Conservation (phyloP, 2,329 filamentous ascomycete genomes). For the Fusarium sp. region DNA sequence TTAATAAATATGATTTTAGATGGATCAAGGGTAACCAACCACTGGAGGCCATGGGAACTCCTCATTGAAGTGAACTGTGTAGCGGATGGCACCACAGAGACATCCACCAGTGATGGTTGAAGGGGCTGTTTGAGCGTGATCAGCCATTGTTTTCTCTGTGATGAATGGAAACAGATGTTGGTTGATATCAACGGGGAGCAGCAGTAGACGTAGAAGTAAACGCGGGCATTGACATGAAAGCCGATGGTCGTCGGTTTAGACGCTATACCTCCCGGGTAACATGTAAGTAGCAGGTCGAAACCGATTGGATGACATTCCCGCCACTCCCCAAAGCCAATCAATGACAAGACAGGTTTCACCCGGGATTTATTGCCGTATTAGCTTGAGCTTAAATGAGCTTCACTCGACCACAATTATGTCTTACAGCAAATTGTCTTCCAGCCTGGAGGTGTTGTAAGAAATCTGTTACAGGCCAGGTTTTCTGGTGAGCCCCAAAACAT, state of each 20-base stretch:
- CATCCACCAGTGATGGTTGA: constrained; percentile 26
- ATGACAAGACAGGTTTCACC: not conserved
- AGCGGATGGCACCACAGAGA: constrained; percentile 25
- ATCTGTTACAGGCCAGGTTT: too few relatives aligned
- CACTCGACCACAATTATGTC: not conserved
- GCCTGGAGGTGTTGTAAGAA: too few relatives aligned
- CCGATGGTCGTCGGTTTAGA: constrained; percentile 7
- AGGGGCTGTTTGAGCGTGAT: not conserved
- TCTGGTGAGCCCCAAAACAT: too few relatives aligned
- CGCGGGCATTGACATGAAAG: not conserved
- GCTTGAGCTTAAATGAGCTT: constrained; percentile 11
- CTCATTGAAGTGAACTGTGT: constrained; percentile 18
- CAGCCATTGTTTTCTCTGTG: not conserved
- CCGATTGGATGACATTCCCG: constrained; percentile 7
- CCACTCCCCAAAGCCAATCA: not conserved
- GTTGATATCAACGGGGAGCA: not conserved
- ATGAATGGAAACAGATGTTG: too few relatives aligned
- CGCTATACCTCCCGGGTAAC: not conserved
- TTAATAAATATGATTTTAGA: not conserved
- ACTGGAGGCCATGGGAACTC: constrained; percentile 18
- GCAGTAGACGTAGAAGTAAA: not conserved
- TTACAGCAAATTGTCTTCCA: too few relatives aligned
- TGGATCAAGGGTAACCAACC: not conserved
- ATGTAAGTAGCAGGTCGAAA: not conserved
- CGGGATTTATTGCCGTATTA: constrained; percentile 2